A percentile compares a stretch with the other conserved stretches of the same genome.
These are phyloP conservation scores for Cadophora malorum DNA, from an alignment of 2,329 filamentous ascomycete species.

Conservation along the genomic window DNA sequence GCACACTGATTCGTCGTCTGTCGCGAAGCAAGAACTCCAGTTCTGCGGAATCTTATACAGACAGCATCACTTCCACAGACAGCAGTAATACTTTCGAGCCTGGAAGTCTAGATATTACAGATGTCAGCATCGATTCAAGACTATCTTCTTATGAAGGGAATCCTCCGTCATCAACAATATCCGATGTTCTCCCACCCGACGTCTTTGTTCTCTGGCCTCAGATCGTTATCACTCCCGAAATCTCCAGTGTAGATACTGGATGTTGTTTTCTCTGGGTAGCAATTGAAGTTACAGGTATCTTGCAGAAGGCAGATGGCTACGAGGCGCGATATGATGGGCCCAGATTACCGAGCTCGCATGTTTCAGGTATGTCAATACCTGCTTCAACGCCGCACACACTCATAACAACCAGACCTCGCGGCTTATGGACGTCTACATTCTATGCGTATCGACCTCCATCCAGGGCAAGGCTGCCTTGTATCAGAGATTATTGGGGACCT, in stretches of 20 bases:
- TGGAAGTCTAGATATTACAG: constrained; percentile 33
- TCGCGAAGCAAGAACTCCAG: constrained; percentile 34
- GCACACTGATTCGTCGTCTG: constrained; percentile 37
- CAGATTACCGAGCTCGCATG: constrained; percentile 4
- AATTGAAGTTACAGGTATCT: constrained; percentile 45
- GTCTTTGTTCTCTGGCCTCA: constrained; percentile 40
- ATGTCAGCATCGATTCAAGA: constrained; percentile 33
- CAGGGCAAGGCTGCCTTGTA: constrained; percentile 38
- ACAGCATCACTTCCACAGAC: constrained; percentile 20
- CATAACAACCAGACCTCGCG: constrained; percentile 28
- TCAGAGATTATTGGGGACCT: constrained; percentile 42
- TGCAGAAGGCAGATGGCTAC: constrained; percentile 35
- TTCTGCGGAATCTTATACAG: constrained; percentile 24
- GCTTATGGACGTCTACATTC: constrained; percentile 42
- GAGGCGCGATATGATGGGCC: constrained; percentile 9
- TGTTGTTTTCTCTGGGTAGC: constrained; percentile 46
- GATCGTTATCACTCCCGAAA: constrained; percentile 45
- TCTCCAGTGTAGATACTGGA: constrained; percentile 40
- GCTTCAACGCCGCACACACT: neutral
- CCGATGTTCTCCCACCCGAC: constrained; percentile 14
- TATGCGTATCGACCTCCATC: constrained; percentile 40
- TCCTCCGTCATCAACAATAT: constrained; percentile 17
- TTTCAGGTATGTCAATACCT: constrained; percentile 19
- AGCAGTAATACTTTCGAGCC: constrained; percentile 25
- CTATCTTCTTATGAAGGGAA: constrained; percentile 27